Evolutionary conservation across 371 early-diverging fungal species (phyloP).

Genomic region (Rhizopus stolonifer): DNA sequence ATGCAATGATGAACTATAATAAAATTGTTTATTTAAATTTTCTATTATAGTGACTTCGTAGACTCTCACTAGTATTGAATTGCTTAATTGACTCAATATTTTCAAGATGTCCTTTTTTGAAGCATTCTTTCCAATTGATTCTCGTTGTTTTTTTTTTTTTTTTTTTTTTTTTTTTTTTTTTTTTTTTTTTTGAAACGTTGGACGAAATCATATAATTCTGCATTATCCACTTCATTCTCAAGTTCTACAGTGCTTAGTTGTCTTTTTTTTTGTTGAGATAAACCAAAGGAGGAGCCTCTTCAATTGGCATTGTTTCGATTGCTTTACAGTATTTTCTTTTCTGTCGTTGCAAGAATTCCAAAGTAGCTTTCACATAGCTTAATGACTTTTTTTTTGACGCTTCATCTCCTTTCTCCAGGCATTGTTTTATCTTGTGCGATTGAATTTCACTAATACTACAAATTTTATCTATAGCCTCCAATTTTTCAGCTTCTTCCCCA

Average conservation of each 20-base stretch:
- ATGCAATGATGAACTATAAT: slow-evolving; percentile 19
- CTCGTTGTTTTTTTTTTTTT: too few species aligned
- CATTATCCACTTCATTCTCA: slow-evolving; percentile 8
- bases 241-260: slow-evolving; percentile 8
- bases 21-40: slow-evolving; percentile 20
- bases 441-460: slow-evolving; percentile 19
- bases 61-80: slow-evolving; percentile 14
- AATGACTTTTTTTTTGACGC: slow-evolving; percentile 18
- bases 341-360: slow-evolving; percentile 13
- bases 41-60: slow-evolving; percentile 21
- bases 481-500: slow-evolving; percentile 17
- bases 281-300: slow-evolving; percentile 1
- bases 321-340: slow-evolving; percentile 24
- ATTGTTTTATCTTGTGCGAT: slow-evolving; percentile 17
- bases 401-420: slow-evolving; percentile 18
- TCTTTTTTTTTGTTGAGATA: slow-evolving; percentile 8
- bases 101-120: slow-evolving; percentile 19
- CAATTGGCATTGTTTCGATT: slow-evolving; percentile 12
- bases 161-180: slow-evolving; percentile 1
- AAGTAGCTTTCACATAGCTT: slow-evolving; percentile 20
- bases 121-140: slow-evolving; percentile 22
- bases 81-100: slow-evolving; percentile 14
- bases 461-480: slow-evolving; percentile 19
- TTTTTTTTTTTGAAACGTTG: slow-evolving; percentile 19
- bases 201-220: slow-evolving; percentile 18